A percentile compares a stretch with the other conserved stretches of the same genome.
These are phyloP conservation scores for Aspergillus mulundensis DNA, from an alignment of 495 filamentous ascomycete genomes.

Conservation along the genomic window DNA sequence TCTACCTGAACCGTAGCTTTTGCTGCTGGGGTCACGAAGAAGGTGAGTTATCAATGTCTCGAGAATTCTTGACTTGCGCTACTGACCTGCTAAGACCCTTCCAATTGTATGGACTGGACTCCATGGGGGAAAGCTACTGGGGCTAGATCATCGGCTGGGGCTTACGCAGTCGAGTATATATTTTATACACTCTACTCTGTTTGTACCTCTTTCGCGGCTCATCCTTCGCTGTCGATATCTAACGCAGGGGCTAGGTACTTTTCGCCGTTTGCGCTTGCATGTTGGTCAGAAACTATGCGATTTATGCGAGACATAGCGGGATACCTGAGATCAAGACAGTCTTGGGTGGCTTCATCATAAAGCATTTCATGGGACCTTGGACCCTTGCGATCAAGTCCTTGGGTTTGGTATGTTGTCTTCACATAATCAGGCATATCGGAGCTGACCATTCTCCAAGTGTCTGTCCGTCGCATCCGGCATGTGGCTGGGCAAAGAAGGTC, in stretches of 20 bases:
- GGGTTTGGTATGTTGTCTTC: conserved; percentile 62
- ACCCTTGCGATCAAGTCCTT: conserved; percentile 88
- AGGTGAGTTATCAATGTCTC: conserved; percentile 35
- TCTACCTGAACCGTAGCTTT: conserved; percentile 86
- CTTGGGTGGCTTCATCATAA: conserved; percentile 90
- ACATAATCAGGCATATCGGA: background rate
- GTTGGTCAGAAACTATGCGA: conserved; percentile 77
- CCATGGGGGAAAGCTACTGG: conserved; percentile 76
- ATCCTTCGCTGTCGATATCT: conserved; percentile 15
- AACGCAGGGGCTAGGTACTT: conserved; percentile 50
- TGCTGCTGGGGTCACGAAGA: conserved; percentile 86
- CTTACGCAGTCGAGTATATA: conserved; percentile 78
- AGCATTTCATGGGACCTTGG: conserved; percentile 88
- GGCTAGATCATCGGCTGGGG: conserved; percentile 58
- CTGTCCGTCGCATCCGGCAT: conserved; percentile 91
- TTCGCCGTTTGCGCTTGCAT: conserved; percentile 78
- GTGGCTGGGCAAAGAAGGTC: conserved; percentile 98
- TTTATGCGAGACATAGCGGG: conserved; percentile 91
- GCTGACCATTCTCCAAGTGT: conserved; percentile 51
- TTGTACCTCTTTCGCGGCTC: conserved; percentile 21
- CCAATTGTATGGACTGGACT: conserved; percentile 78
- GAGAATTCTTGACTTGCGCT: background rate
- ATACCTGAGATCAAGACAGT: conserved; percentile 99
- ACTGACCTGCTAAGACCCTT: conserved; percentile 44
- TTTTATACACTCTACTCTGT: conserved; percentile 83